Conservation (phyloP, 345 rosid genomes). For the Citrus unshiu region DNA sequence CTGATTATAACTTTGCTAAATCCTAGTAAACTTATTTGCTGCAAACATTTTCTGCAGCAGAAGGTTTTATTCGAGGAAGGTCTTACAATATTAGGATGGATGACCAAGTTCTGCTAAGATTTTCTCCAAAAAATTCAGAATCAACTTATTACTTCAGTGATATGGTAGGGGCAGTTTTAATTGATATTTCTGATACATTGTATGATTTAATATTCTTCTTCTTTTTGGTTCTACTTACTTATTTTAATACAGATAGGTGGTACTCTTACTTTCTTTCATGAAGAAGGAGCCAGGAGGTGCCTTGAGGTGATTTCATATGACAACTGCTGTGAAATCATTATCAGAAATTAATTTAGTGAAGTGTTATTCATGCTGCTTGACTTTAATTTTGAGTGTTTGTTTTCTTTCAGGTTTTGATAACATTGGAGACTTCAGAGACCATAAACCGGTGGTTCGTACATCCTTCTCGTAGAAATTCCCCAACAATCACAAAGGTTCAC, state of each 20-base stretch:
- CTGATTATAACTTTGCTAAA: slow-evolving; percentile 11
- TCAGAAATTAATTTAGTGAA: slow-evolving; percentile 2
- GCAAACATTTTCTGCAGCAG: slow-evolving; percentile 72
- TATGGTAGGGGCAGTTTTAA: slow-evolving; percentile 44
- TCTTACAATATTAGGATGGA: slow-evolving; percentile 98
- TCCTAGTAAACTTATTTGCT: slow-evolving; percentile 37
- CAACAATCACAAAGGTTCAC: slow-evolving; percentile 74
- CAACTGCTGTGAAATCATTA: not conserved
- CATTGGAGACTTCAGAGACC: slow-evolving; percentile 85
- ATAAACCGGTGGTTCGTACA: slow-evolving; percentile 63
- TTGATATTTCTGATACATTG: not conserved
- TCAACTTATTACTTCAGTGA: slow-evolving; percentile 95
- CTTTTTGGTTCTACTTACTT: slow-evolving; percentile 16
- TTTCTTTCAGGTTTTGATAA: slow-evolving; percentile 60
- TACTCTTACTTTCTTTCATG: slow-evolving; percentile 92
- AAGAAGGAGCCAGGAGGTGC: slow-evolving; percentile 83
- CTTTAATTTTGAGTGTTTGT: slow-evolving; percentile 15
- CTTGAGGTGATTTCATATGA: slow-evolving; percentile 63
- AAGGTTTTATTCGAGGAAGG: slow-evolving; percentile 91
- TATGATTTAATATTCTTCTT: not conserved
- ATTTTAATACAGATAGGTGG: slow-evolving; percentile 74
- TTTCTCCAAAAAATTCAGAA: slow-evolving; percentile 87
- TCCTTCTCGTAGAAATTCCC: slow-evolving; percentile 84
- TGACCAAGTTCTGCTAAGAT: slow-evolving; percentile 80
- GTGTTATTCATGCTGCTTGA: slow-evolving; percentile 9